A percentile compares a stretch with the other conserved stretches of the same genome.
phyloP scores from a whole-genome alignment of 202 grass and related monocot species.

The Zizania palustris region DNA sequence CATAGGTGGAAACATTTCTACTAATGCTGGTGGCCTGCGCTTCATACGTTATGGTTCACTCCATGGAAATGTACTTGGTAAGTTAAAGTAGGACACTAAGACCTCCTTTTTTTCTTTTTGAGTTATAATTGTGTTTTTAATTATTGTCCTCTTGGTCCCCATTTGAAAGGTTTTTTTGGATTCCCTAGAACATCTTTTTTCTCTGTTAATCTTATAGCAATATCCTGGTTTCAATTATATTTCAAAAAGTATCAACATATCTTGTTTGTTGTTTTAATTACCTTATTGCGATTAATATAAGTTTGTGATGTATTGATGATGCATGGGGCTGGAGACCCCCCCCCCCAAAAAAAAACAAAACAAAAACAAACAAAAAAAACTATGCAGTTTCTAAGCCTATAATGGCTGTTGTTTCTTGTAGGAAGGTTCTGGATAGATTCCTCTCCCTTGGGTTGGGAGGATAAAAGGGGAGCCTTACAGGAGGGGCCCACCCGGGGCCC shows the following conservation, averaged over 20 bases:
- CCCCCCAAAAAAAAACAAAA: no score
- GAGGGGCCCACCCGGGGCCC: no score
- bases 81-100: constrained; percentile 5
- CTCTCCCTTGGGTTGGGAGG: no score
- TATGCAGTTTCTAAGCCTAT: constrained; percentile 11
- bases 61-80: constrained; percentile 95
- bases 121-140: neutral
- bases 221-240: constrained; percentile 13
- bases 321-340: neutral
- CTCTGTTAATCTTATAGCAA: neutral
- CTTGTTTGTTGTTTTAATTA: neutral
- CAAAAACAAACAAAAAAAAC: neutral
- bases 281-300: constrained; percentile 20
- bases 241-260: constrained; percentile 3
- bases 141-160: constrained; percentile 8
- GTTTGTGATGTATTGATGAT: constrained; percentile 6
- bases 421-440: no score
- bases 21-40: constrained; percentile 90
- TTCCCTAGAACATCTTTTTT: constrained; percentile 10
- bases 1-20: constrained; percentile 95
- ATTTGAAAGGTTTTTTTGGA: constrained; percentile 4
- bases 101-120: constrained; percentile 16
- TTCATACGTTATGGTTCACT: constrained; percentile 96
- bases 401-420: constrained; percentile 2
- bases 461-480: no score